Evolutionary conservation across 495 filamentous ascomycete genomes (phyloP), one percentile per base, ranked within the genome.

Genomic region (Emericellopsis terricola): DNA sequence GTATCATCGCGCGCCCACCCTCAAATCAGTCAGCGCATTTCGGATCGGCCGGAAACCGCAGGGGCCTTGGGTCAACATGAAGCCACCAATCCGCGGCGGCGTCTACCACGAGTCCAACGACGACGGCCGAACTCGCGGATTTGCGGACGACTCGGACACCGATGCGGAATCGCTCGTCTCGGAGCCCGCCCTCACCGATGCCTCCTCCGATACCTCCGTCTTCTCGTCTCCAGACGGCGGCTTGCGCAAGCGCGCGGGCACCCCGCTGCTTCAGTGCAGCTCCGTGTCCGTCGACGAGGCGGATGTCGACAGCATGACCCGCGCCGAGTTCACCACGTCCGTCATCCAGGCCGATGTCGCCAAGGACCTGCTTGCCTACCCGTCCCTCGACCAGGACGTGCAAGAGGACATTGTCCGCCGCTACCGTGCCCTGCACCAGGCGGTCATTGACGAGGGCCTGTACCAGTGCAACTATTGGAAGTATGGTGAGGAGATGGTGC

Each of bases 31-130:
- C 78, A 50, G 66, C 23, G 63, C 60, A 23, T 93, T 74, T 46
- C 73, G 78, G 42, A 86, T 93, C 52, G 83, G 83, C 33, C 67
- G 64, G 40, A 66, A 55, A 29, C 43, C 85, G 29, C 61, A 78
- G 42, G 78, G 77, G 10, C 57, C 52, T 31, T 92, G 83, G 83
- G 50, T 55, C 29, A 86, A 86, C 51, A 82, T 81, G 47, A 53
- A 76, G 13, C 81, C 83, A 18, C 83, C 83, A 7, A 79, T 92
- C 34, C 78, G 89, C 50, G 82, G 81, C 30, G 83, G 83, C 29
- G 65, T 64, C 42, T 91, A 80, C 57, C 6, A 11, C 6, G 6
- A 6, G 23, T 11, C 11, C 23, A 26, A 26, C 23, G n/a, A n/a
- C n/a, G n/a, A n/a, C n/a, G n/a, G n/a, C n/a, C n/a, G n/a, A n/a